Evolutionary conservation across 352 stramenopile species (phyloP), one percentile per base, ranked within the genome.

Genomic region (Pythium biforme): DNA sequence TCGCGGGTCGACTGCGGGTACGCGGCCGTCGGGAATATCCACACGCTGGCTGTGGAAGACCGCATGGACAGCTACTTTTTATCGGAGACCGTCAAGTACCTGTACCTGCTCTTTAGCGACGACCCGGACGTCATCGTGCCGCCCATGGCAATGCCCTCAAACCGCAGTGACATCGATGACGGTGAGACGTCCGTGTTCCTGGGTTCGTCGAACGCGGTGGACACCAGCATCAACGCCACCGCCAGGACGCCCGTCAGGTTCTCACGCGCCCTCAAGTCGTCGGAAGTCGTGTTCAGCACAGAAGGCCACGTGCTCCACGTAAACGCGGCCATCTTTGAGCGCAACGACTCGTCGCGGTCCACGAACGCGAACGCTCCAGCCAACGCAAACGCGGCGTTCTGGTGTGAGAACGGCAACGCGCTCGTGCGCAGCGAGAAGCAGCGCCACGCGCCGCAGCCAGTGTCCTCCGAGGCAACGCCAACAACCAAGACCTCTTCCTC

Each of bases 21-120:
- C 75, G 93, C 94, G 20, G 90, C 89, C 1, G 77, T 95, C n/a
- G 86, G 85, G 20, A 78, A 98, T 63, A 95, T 98, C 65, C 75
- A 94, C 54, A 96, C 87, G 20, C 75, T 95, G 7, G 72, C 84
- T 2, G 83, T 99, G 10, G 81, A 97, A 29, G 90, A 99, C 63
- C 92, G 97, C 65, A 99, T 99, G 98, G 96, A 98, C 63, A 98
- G 90, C 55, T 99, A 98, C 61, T 99, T 99, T 66, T 77, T 99
- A 2, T 97, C 89, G 3, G 98, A 99, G 80, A 99, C 97, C 4
- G 81, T 98, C 31, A 99, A 99, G 75, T 99, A 99, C 69, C 67
- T 99, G 17, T 99, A 98, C 76, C 68, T 99, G 29, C 92, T 98
- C 25, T 99, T 99, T 76, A 97, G 98, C 53, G 92, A 98, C 29